Conservation (phyloP, 1,139 yeast species). For the Wickerhamomyces sp. region DNA sequence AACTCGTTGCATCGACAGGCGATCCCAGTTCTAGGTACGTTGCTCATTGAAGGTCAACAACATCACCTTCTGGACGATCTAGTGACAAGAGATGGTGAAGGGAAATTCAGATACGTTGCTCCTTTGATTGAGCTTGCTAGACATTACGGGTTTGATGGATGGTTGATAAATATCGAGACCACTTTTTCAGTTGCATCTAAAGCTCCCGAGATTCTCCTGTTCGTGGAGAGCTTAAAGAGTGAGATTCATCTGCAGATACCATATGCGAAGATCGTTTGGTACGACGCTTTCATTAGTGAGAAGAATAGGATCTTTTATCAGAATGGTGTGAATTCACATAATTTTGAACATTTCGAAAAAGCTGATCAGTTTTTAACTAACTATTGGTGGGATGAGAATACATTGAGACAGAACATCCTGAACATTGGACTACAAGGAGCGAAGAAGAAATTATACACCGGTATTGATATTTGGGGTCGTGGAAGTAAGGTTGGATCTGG, state of each 20-base stretch:
- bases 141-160: conserved; percentile 34
- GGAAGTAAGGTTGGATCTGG: conserved; percentile 33
- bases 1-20: conserved; percentile 32
- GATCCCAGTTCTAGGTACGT: conserved; percentile 32
- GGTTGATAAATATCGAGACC: conserved; percentile 32
- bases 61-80: conserved; percentile 25
- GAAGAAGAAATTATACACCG: conserved; percentile 29
- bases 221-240: conserved; percentile 26
- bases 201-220: conserved; percentile 21
- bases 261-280: conserved; percentile 31
- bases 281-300: conserved; percentile 30
- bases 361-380: conserved; percentile 32
- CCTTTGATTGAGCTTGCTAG: conserved; percentile 22
- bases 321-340: conserved; percentile 32
- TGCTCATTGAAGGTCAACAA: conserved; percentile 31
- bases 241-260: conserved; percentile 21
- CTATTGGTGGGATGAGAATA: conserved; percentile 35
- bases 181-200: conserved; percentile 19
- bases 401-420: conserved; percentile 26
- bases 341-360: conserved; percentile 28
- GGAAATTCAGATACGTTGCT: conserved; percentile 25
- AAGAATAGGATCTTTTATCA: conserved; percentile 29
- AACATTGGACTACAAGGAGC: conserved; percentile 32
- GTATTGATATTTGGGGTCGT: conserved; percentile 38
- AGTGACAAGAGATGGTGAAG: conserved; percentile 17